These are phyloP conservation scores for Lactarius trivialis DNA, from an alignment of 768 basidiomycete species.

Conservation along the genomic window DNA sequence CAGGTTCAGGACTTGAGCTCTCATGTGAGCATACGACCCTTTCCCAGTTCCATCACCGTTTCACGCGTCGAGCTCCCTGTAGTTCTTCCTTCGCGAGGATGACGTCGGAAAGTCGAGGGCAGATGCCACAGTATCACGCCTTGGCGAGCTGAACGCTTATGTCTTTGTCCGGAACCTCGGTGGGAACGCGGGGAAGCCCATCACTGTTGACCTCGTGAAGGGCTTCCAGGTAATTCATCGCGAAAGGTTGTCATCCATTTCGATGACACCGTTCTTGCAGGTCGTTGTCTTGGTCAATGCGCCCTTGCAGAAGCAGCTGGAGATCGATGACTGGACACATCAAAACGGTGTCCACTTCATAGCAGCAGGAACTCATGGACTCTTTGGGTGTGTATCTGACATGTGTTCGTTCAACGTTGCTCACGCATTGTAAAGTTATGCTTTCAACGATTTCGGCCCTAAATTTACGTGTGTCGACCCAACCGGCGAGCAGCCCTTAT, in stretches of 20 bases:
- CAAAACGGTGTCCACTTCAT: conserved; percentile 86
- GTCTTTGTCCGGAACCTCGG: conserved; percentile 89
- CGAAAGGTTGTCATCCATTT: neutral
- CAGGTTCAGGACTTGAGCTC: conserved; percentile 86
- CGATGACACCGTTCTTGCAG: conserved; percentile 34
- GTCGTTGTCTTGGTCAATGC: conserved; percentile 85
- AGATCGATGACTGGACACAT: conserved; percentile 96
- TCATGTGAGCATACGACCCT: conserved; percentile 48
- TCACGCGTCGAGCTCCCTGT: neutral
- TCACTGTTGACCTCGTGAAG: conserved; percentile 74
- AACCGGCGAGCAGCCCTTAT: conserved; percentile 92
- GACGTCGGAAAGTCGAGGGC: conserved; percentile 89
- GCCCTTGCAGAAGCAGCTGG: conserved; percentile 73
- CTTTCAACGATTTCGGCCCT: conserved; percentile 94
- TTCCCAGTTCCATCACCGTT: neutral
- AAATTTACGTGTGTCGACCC: conserved; percentile 95
- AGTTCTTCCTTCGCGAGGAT: conserved; percentile 90
- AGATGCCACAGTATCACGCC: conserved; percentile 75
- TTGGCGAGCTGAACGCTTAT: conserved; percentile 93
- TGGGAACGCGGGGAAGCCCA: conserved; percentile 67
- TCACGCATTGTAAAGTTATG: conserved; percentile 47
- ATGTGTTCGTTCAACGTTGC: conserved; percentile 6
- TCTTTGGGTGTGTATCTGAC: conserved; percentile 70
- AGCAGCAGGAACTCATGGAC: conserved; percentile 82
- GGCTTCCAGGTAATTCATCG: conserved; percentile 69